Percentiles rank a stretch among this genome's conserved stretches.
These are phyloP conservation scores for Starmerella kuoi DNA, from an alignment of 805 yeast species.

Conservation along the genomic window DNA sequence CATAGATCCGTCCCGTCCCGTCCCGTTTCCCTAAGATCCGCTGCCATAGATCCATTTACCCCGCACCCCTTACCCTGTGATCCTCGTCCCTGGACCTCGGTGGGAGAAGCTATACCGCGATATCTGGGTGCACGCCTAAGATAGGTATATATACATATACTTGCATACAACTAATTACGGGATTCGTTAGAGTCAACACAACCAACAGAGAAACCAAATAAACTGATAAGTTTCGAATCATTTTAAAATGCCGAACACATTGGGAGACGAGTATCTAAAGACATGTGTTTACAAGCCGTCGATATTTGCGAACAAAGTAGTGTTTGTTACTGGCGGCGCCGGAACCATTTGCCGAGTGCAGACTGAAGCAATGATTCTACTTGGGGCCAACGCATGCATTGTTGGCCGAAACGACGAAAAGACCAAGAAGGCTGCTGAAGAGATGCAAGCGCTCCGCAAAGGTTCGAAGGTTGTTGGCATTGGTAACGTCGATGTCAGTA, in stretches of 20 bases:
- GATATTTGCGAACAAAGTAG: constrained; percentile 72
- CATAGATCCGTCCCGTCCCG: too few species aligned
- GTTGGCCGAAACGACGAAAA: constrained; percentile 64
- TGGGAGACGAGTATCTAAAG: constrained; percentile 21
- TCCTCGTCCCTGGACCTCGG: too few species aligned
- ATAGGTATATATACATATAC: too few species aligned
- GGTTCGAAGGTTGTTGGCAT: constrained; percentile 60
- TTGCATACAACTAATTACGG: too few species aligned
- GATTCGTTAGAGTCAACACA: too few species aligned
- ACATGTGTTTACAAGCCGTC: constrained; percentile 38
- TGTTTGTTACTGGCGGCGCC: constrained; percentile 89
- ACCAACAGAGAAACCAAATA: too few species aligned
- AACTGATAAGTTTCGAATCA: too few species aligned
- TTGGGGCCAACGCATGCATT: constrained; percentile 82
- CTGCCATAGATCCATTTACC: too few species aligned
- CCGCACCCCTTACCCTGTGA: too few species aligned
- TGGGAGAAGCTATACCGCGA: too few species aligned
- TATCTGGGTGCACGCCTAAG: too few species aligned
- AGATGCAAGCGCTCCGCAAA: constrained; percentile 43
- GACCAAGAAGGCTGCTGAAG: constrained; percentile 56
- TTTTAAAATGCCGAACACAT: constrained; percentile 24
- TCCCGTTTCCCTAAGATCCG: too few species aligned
- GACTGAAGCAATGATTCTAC: constrained; percentile 64
- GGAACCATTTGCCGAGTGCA: constrained; percentile 92
- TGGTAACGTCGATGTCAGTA: constrained; percentile 69